Conservation (phyloP, 148 eudicot genomes). For the Vaccinium vitisidaea region DNA sequence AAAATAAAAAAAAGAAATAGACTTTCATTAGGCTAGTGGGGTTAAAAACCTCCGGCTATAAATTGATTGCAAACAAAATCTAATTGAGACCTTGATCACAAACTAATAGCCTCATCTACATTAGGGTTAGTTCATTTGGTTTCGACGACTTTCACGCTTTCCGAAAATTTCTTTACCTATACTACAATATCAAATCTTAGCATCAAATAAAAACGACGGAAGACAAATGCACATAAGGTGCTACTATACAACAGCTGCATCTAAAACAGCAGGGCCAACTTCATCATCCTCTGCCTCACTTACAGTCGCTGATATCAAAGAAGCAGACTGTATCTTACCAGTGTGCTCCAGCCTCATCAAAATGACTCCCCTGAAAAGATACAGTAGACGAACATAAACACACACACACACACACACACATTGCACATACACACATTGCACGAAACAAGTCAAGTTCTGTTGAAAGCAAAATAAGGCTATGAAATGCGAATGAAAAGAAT, state of each 20-base stretch:
- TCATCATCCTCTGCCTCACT: constrained; percentile 46
- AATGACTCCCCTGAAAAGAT: constrained; percentile 70
- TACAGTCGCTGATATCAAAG: constrained; percentile 69
- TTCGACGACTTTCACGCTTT: background rate
- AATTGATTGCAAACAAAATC: background rate
- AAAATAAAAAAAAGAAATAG: too few relatives aligned
- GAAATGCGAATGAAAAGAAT: background rate
- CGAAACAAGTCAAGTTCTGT: background rate
- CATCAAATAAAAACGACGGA: background rate
- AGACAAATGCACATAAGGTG: background rate
- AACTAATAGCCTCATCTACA: background rate
- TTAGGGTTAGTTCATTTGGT: background rate
- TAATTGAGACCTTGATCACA: too few relatives aligned
- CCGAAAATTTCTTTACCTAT: background rate
- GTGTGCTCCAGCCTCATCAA: constrained; percentile 86
- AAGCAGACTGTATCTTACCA: constrained; percentile 93
- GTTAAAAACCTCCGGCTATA: background rate
- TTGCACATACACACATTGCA: background rate
- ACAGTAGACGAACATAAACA: background rate
- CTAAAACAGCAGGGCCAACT: constrained; percentile 17
- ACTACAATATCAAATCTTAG: background rate
- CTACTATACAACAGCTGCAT: constrained; percentile 19
- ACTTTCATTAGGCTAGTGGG: background rate
- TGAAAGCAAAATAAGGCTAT: background rate
- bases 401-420: background rate